A percentile compares a stretch with the other conserved stretches of the same genome.
Conservation (phyloP, 2,329 filamentous ascomycete genomes). For the Incumbomyces lentus region DNA sequence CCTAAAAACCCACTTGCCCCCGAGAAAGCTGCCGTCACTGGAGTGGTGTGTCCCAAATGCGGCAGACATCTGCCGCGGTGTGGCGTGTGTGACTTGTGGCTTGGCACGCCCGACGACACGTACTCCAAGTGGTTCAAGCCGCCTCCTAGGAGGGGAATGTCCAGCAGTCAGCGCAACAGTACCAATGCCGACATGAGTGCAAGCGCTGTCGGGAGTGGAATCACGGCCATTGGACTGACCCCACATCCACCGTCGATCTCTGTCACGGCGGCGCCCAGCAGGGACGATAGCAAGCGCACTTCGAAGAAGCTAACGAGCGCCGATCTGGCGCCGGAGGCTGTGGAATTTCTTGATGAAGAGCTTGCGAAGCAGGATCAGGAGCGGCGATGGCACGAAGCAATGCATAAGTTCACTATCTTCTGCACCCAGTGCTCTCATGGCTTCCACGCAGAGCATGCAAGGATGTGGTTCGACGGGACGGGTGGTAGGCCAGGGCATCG, state of each 20-base stretch:
- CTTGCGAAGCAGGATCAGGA: slow-evolving; percentile 3
- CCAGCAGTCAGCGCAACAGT: slow-evolving; percentile 8
- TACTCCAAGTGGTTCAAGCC: slow-evolving; percentile 21
- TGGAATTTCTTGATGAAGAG: slow-evolving; percentile 3
- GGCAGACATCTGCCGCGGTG: slow-evolving; percentile 54
- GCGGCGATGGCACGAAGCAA: slow-evolving; percentile 29
- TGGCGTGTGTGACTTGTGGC: slow-evolving; percentile 51
- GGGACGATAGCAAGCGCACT: background rate
- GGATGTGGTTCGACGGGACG: slow-evolving; percentile 44
- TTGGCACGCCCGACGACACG: slow-evolving; percentile 48
- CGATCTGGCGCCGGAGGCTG: background rate
- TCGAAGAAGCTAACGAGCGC: slow-evolving; percentile 1
- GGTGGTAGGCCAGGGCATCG: slow-evolving; percentile 27
- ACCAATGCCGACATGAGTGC: slow-evolving; percentile 13
- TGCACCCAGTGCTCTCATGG: slow-evolving; percentile 55
- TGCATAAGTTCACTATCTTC: slow-evolving; percentile 49
- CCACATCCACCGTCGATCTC: slow-evolving; percentile 8
- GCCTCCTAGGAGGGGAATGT: background rate
- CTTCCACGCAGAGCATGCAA: slow-evolving; percentile 53
- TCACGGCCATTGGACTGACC: slow-evolving; percentile 16
- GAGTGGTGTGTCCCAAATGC: slow-evolving; percentile 51
- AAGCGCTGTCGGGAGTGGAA: slow-evolving; percentile 16
- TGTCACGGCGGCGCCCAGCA: background rate
- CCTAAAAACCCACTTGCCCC: slow-evolving; percentile 15
- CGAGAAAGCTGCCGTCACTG: slow-evolving; percentile 22